A percentile compares a stretch with the other conserved stretches of the same genome.
Conservation (phyloP, 257 asterid species). For the Primulina huaijiensis region DNA sequence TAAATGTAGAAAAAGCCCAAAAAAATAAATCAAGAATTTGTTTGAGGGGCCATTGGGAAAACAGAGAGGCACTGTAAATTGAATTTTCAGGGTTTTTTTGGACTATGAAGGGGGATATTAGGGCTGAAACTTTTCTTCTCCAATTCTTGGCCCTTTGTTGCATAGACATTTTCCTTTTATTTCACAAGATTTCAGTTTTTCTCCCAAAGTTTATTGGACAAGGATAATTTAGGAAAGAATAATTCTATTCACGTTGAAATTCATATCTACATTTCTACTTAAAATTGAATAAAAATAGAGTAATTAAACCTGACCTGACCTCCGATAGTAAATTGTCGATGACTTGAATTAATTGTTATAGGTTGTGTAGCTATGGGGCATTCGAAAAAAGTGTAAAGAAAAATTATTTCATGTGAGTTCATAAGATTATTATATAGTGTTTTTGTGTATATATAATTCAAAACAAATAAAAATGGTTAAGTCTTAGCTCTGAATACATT, state of each 20-base stretch:
- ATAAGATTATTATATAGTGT: no score
- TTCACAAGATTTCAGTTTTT: constrained; percentile 23
- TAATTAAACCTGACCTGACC: no score
- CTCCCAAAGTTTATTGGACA: constrained; percentile 7
- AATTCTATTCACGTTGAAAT: no score
- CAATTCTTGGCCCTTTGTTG: constrained; percentile 25
- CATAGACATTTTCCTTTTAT: constrained; percentile 13
- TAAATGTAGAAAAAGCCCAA: constrained; percentile 21
- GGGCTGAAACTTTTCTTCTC: constrained; percentile 38
- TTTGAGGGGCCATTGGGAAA: constrained; percentile 24
- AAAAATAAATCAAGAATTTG: constrained; percentile 17
- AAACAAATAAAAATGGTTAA: no score
- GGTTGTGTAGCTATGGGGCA: neutral
- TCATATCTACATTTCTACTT: no score
- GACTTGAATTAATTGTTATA: neutral
- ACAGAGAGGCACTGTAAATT: constrained; percentile 43
- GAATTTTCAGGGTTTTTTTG: constrained; percentile 20
- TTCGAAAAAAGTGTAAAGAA: neutral
- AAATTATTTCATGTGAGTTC: no score
- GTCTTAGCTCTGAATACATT: no score
- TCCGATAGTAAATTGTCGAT: neutral
- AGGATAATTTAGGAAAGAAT: neutral
- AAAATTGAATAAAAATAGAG: no score
- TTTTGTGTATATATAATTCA: no score
- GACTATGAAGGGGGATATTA: constrained; percentile 20